These are phyloP conservation scores for Xylariaceae sp. DNA, from an alignment of 2,329 filamentous ascomycete species.

Conservation along the genomic window DNA sequence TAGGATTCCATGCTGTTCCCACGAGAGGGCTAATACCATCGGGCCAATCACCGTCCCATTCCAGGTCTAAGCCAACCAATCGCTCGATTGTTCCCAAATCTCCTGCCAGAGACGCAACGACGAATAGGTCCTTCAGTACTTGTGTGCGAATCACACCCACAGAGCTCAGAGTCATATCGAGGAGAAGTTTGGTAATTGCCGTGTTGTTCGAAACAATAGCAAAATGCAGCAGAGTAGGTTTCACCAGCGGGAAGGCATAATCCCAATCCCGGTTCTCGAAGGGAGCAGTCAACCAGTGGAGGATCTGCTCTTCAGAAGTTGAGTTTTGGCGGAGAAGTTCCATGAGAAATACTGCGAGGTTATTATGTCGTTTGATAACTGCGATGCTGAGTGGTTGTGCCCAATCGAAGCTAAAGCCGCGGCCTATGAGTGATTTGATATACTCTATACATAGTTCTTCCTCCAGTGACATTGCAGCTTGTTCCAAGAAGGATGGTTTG, in stretches of 20 bases:
- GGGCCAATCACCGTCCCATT: slow-evolving; percentile 2
- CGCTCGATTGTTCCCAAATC: neutral
- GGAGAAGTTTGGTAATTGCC: slow-evolving; percentile 1
- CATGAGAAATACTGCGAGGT: neutral
- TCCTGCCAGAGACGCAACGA: slow-evolving; percentile 7
- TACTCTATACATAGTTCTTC: no score
- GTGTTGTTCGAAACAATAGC: slow-evolving; percentile 5
- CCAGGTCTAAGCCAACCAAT: neutral
- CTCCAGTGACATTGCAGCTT: no score
- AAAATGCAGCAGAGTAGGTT: slow-evolving; percentile 6
- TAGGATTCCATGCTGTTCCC: slow-evolving; percentile 11
- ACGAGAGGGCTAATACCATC: slow-evolving; percentile 3
- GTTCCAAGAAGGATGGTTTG: no score
- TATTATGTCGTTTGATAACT: neutral
- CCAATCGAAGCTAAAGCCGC: neutral
- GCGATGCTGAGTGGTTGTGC: neutral
- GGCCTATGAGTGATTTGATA: neutral
- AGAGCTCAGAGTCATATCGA: neutral
- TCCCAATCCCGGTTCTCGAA: no score
- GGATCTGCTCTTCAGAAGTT: neutral
- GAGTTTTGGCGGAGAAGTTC: neutral
- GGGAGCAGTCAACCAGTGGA: no score
- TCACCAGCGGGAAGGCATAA: neutral
- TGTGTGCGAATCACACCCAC: neutral
- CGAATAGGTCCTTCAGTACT: neutral